phyloP scores from a whole-genome alignment of 1,284 basidiomycete genomes.

The Cerrena zonata region DNA sequence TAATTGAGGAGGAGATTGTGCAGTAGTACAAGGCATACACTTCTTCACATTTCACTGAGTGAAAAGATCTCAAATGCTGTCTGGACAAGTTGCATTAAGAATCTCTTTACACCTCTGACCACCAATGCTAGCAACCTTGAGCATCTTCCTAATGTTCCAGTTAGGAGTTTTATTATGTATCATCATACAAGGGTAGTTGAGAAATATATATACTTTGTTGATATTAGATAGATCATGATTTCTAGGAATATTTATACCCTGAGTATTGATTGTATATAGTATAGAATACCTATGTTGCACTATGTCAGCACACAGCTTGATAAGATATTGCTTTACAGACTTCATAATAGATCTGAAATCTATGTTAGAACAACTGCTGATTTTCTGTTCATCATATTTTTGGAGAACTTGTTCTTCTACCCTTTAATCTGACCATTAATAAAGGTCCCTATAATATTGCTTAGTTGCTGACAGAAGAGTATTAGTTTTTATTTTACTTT shows the following conservation, averaged over 20 bases:
- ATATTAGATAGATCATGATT: slow-evolving; percentile 6
- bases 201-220: slow-evolving; percentile 7
- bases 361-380: slow-evolving; percentile 18
- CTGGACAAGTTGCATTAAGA: no score
- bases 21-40: no score
- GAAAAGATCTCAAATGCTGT: no score
- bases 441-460: no score
- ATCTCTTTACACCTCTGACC: no score
- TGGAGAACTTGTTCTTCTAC: slow-evolving; percentile 20
- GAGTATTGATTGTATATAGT: slow-evolving; percentile 1
- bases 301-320: background rate
- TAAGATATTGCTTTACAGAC: background rate
- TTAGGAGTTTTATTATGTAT: slow-evolving; percentile 1
- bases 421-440: no score
- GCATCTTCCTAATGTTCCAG: slow-evolving; percentile 4
- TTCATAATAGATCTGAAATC: slow-evolving; percentile 15
- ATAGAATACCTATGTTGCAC: slow-evolving; percentile 7
- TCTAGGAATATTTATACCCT: slow-evolving; percentile 3
- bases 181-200: slow-evolving; percentile 4
- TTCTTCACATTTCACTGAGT: no score
- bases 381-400: slow-evolving; percentile 13
- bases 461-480: no score
- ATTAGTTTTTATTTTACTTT: no score
- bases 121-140: slow-evolving; percentile 4
- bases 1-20: no score